phyloP scores from a whole-genome alignment of 2,329 filamentous ascomycete genomes.

The Nemania bipapillata region DNA sequence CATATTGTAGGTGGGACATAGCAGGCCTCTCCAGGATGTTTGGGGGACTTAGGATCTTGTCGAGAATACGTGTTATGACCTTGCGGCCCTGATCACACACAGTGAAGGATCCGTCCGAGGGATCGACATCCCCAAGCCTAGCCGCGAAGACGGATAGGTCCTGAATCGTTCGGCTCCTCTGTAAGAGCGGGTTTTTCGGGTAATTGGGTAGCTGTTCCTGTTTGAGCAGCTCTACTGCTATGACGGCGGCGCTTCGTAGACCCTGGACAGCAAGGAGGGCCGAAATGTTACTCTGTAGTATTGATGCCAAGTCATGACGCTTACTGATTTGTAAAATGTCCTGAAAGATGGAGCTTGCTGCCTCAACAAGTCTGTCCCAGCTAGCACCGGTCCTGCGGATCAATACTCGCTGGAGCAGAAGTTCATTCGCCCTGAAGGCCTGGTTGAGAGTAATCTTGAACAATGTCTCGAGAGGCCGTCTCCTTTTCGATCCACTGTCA shows the following conservation, averaged over 20 bases:
- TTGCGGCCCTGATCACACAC: conserved; percentile 53
- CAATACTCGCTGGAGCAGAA: conserved; percentile 51
- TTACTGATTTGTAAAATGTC: conserved; percentile 51
- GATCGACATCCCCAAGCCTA: conserved; percentile 50
- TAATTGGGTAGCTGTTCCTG: conserved; percentile 52
- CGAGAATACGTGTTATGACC: conserved; percentile 52
- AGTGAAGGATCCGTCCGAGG: conserved; percentile 47
- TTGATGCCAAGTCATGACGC: conserved; percentile 48
- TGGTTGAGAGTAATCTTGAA: conserved; percentile 43
- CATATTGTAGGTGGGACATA: conserved; percentile 28
- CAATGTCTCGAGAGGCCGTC: conserved; percentile 44
- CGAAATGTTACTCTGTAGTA: conserved; percentile 49
- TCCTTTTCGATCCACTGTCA: conserved; percentile 27
- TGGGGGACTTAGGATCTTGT: conserved; percentile 51
- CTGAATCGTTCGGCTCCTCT: conserved; percentile 53
- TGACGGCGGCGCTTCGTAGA: conserved; percentile 51
- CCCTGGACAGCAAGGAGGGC: conserved; percentile 50
- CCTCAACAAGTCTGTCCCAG: conserved; percentile 49
- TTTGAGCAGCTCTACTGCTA: conserved; percentile 53
- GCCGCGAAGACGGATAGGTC: conserved; percentile 53
- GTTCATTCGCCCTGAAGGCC: conserved; percentile 46
- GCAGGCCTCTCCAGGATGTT: conserved; percentile 33
- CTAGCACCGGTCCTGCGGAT: conserved; percentile 52
- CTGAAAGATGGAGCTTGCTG: conserved; percentile 48
- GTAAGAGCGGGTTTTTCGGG: conserved; percentile 50